Evolutionary conservation across 148 eudicot species (phyloP).

Genomic region (Persicaria maculosa): DNA sequence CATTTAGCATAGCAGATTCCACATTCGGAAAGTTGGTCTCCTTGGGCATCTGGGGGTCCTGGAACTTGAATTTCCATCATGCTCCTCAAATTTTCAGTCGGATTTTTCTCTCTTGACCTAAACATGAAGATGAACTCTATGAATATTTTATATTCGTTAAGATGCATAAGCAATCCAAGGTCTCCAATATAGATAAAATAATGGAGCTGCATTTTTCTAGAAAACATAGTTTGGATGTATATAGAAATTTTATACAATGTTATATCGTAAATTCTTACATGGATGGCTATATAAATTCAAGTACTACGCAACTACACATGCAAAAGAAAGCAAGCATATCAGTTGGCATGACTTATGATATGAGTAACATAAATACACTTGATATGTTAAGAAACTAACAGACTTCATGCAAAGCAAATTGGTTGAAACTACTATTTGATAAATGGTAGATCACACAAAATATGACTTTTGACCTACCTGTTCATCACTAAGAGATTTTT

Average conservation of each 20-base stretch:
- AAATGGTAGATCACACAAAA: neutral
- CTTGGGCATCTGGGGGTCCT: slow-evolving; percentile 27
- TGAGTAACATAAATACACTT: neutral
- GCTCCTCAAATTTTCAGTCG: slow-evolving; percentile 35
- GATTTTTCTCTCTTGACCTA: slow-evolving; percentile 35
- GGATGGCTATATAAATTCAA: neutral
- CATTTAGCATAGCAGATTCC: slow-evolving; percentile 57
- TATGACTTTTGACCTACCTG: neutral
- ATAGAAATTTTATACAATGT: neutral
- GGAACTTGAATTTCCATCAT: slow-evolving; percentile 35
- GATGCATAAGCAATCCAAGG: neutral
- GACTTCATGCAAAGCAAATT: neutral
- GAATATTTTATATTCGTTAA: neutral
- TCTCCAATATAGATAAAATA: neutral
- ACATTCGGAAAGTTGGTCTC: slow-evolving; percentile 40
- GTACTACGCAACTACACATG: neutral
- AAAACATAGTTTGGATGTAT: neutral
- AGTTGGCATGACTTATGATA: neutral
- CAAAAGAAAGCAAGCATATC: neutral
- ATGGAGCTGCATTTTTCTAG: neutral
- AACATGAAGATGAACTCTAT: neutral
- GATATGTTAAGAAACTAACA: neutral
- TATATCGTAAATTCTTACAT: neutral
- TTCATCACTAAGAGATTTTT: neutral
- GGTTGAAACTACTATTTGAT: neutral